Evolutionary conservation across 1,139 yeast genomes (phyloP), one percentile per base, ranked within the genome.

Genomic region (Saccharomycopsis hybrid): DNA sequence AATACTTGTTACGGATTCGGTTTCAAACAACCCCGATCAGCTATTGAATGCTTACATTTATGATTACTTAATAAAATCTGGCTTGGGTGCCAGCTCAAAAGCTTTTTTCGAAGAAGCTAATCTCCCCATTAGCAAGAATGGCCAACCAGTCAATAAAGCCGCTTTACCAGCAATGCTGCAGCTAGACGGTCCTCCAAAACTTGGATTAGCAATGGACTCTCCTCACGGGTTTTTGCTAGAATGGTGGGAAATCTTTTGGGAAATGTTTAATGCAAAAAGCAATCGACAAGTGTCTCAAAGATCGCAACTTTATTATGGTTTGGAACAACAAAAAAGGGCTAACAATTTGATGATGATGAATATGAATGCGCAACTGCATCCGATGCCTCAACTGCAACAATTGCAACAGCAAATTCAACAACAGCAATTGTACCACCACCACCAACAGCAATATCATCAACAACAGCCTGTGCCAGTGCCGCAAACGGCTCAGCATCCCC

Each of bases 241-340:
- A 63, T 90, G 97, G 97, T 90, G 97, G 97, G 89, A 82, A 68
- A 81, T 89, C 35, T 90, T 89, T 63, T 90, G 97, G 96, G 97
- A 90, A 64, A 82, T 88, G 44, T 87, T 85, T 66, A 85, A 85
- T 60, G 95, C 95, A 2, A 75, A 86, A 59, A 81, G 79, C 11
- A 76, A 76, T 54, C 47, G 42, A 28, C 80, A 78, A 27, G 80
- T 83, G 11, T 72, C 83, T 2, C 74, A 76, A 4, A 67, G 75
- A 52, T 92, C 95, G 2, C 75, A 77, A 49, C 85, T 83, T 60
- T 88, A 85, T 65, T 80, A 80, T 59, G 88, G 84, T 58, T 70
- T 82, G 62, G 84, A 87, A 56, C 61, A 77, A 51, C 70, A 83
- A 62, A 81, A 62, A 82, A 86, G 68, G 71, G 78, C 54, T 82